Conservation (phyloP, 202 grass and related monocot species). For the Alloteropsis angusta region DNA sequence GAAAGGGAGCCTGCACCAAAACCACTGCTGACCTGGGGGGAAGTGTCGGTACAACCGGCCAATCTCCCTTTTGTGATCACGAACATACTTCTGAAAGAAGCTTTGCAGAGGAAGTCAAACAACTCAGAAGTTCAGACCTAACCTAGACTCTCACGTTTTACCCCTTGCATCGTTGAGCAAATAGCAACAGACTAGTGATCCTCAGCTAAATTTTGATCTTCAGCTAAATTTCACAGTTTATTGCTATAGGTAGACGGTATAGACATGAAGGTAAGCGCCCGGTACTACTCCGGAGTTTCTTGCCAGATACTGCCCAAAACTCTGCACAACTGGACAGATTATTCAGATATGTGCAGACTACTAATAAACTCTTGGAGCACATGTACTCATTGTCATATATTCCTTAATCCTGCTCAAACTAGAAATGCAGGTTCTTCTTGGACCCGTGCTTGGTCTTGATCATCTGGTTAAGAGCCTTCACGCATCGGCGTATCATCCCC, state of each 20-base stretch:
- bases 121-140: neutral
- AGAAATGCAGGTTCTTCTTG: constrained; percentile 49
- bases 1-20: constrained; percentile 33
- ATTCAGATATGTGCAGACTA: constrained; percentile 20
- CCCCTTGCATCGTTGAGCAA: constrained; percentile 6
- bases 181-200: neutral
- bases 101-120: constrained; percentile 1
- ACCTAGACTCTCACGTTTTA: neutral
- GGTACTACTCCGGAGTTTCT: neutral
- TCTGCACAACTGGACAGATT: constrained; percentile 7
- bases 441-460: constrained; percentile 55
- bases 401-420: neutral
- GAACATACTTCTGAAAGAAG: constrained; percentile 10
- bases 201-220: neutral
- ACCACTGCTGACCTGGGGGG: neutral
- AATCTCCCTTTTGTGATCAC: neutral
- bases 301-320: constrained; percentile 15
- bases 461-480: constrained; percentile 75
- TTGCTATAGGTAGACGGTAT: constrained; percentile 3
- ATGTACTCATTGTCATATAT: neutral
- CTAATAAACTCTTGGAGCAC: constrained; percentile 15
- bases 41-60: constrained; percentile 19
- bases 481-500: constrained; percentile 52
- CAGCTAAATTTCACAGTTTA: constrained; percentile 7
- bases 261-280: neutral